Base-by-base conservation (phyloP, 2,329 filamentous ascomycete genomes). In the Westerdykella sp. region DNA sequence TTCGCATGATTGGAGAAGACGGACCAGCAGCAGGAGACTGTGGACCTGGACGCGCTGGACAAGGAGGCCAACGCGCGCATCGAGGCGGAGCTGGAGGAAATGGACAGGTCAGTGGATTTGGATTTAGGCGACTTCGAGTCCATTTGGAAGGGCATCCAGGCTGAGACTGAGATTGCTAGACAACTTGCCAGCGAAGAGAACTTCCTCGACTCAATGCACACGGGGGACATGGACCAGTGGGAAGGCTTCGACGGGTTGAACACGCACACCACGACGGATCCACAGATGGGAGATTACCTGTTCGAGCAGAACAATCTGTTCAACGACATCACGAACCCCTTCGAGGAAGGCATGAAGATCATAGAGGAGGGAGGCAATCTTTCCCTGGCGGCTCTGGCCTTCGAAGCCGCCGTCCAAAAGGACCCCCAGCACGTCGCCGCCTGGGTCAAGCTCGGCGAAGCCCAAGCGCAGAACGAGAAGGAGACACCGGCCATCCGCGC, bases 401-500 rank as follows among this genome's bases (percentile, higher is more conserved):
- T 98, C 56, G 93, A 98, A 70, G 89, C 93, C 14, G 93, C 93
- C 2, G 87, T 91, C 5, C 90, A 96, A 67, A 89, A 91, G 69
- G 82, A 95, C 49, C 80, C 88, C 0, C 76, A 84, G 42, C 91
- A 97, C 65, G 81, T 91, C 31, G 86, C 95, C 42, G 93, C 93
- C 2, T 98, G 93, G 93, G 87, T 90, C 9, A 84, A 89, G 58
- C 79, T 98, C 25, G 93, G 93, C 41, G 84, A 85, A 42, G 87
- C 90, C 15, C 93, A 98, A 70, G 93, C 93, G 14, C 93, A 98
- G 67, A 98, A 98, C 67, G 93, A 98, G 69, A 98, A 98, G 72
- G 93, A 98, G 68, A 85, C 88, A 7, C 91, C 93, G 0, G 93
- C 93, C 2, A 96, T 98, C 52, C 84, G 93, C 28, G 93, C 93